Base-by-base conservation (phyloP, 1,284 basidiomycete species). In the Puccinia sorghi region DNA sequence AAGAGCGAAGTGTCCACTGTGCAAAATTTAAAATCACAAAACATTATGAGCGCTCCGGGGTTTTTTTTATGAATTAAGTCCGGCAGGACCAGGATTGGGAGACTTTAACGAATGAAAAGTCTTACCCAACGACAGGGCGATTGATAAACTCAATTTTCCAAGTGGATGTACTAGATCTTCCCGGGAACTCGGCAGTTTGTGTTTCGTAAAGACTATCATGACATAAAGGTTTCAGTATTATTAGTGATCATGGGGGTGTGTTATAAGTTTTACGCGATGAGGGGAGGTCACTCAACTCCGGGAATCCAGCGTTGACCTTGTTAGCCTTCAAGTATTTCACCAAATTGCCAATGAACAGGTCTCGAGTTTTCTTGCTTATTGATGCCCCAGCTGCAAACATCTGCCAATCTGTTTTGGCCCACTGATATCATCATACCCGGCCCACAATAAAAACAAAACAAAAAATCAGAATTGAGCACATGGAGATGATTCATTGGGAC, bases 101-200 rank as follows among this genome's bases (percentile, higher is more conserved):
- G 6, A 52, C 32, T 32, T 20, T 25, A 11, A n/a, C 6, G 37
- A 67, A 67, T n/a, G 13, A 27, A 22, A 13, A 52, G 11, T 15
- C 79, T 46, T 57, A 77, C 79, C 84, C 84, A 12, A 82, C 82
- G 54, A 85, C 84, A 2, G 84, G 84, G 22, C 84, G 71, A 0
- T 84, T 82, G 37, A 85, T 79, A 79, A 85, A 85, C 72, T 83
- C 80, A 73, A 85, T 82, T 48, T 80, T 80, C 59, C 84, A 84
- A 63, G 84, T 83, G 0, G 76, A 79, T 15, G 61, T 74, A 7
- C 74, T 79, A 12, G 80, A 80, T 66, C 80, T 72, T 22, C 81
- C 81, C 9, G 81, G 81, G 43, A 71, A 81, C 46, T 81, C 59
- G 6, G 79, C 81, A 0, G 70, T 81, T 25, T 80, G 66, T 27